Percentiles rank a stretch among this genome's conserved stretches.
These are phyloP conservation scores for Wickerhamiella galacta DNA, from an alignment of 805 yeast genomes.

Conservation along the genomic window DNA sequence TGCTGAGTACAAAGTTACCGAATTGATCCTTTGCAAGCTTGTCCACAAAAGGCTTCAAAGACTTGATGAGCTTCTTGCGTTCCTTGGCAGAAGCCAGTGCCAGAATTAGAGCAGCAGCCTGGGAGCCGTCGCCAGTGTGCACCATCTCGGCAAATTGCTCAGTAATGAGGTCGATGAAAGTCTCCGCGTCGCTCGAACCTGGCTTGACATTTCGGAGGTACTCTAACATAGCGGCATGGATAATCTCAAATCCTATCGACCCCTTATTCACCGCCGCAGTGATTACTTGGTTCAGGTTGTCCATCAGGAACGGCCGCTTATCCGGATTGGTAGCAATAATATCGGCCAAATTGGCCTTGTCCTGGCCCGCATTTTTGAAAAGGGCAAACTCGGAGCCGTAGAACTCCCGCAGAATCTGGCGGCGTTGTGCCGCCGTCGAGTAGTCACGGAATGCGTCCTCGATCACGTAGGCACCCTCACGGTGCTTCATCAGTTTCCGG, in stretches of 20 bases:
- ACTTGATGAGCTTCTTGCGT: conserved; percentile 59
- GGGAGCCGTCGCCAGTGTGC: conserved; percentile 88
- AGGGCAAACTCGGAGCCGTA: conserved; percentile 94
- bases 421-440: conserved; percentile 67
- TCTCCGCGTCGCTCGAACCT: conserved; percentile 42
- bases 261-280: conserved; percentile 89
- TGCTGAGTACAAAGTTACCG: conserved; percentile 68
- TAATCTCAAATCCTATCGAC: conserved; percentile 85
- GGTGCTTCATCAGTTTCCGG: conserved; percentile 85
- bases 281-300: conserved; percentile 66
- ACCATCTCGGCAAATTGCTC: conserved; percentile 91
- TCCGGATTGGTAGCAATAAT: conserved; percentile 54
- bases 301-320: conserved; percentile 56
- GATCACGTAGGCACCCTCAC: conserved; percentile 95
- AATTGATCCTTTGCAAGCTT: conserved; percentile 67
- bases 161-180: conserved; percentile 62
- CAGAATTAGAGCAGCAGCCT: conserved; percentile 68
- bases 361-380: conserved; percentile 59
- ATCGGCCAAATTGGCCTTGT: conserved; percentile 44
- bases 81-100: conserved; percentile 84
- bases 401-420: conserved; percentile 86
- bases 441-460: conserved; percentile 82
- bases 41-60: conserved; percentile 58
- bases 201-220: conserved; percentile 56
- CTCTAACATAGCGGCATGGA: conserved; percentile 93